Percentiles rank a stretch among this genome's conserved stretches.
These are phyloP conservation scores for Ilex paraguariensis DNA, from an alignment of 305 asterid genomes.

Conservation along the genomic window DNA sequence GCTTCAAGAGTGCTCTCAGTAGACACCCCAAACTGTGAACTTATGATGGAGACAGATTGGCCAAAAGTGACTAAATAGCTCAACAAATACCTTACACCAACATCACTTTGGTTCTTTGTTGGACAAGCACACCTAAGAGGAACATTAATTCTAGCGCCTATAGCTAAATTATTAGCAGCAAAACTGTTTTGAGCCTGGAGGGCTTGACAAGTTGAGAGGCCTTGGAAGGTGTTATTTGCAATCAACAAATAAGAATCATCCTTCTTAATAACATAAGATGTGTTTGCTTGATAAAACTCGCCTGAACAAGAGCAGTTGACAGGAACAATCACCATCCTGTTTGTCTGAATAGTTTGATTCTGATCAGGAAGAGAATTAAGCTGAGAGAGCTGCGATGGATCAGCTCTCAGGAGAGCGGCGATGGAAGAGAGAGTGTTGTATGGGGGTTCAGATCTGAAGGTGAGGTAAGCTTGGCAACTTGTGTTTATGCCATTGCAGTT, in stretches of 20 bases:
- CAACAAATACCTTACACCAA: constrained; percentile 49
- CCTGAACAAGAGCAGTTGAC: constrained; percentile 82
- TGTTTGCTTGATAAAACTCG: constrained; percentile 42
- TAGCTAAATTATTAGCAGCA: neutral
- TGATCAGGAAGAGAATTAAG: constrained; percentile 47
- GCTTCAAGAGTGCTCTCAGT: constrained; percentile 35
- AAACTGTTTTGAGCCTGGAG: constrained; percentile 38
- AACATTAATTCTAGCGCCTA: constrained; percentile 41
- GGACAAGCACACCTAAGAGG: constrained; percentile 93
- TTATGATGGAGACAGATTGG: constrained; percentile 27
- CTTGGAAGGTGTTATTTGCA: constrained; percentile 49
- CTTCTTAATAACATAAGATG: constrained; percentile 30
- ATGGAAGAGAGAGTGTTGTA: constrained; percentile 47
- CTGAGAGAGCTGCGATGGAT: constrained; percentile 39
- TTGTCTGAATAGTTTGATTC: constrained; percentile 21
- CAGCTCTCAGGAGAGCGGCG: constrained; percentile 42
- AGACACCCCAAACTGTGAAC: constrained; percentile 35
- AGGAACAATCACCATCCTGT: constrained; percentile 52
- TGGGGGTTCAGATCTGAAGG: constrained; percentile 67
- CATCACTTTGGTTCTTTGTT: constrained; percentile 39
- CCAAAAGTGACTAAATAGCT: constrained; percentile 42
- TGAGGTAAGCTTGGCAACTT: constrained; percentile 63
- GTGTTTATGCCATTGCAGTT: constrained; percentile 57
- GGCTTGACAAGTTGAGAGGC: constrained; percentile 75
- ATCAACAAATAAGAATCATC: constrained; percentile 13